A percentile compares a stretch with the other conserved stretches of the same genome.
phyloP scores from a whole-genome alignment of 2,329 filamentous ascomycete species.

The Colletotrichum costaricense region DNA sequence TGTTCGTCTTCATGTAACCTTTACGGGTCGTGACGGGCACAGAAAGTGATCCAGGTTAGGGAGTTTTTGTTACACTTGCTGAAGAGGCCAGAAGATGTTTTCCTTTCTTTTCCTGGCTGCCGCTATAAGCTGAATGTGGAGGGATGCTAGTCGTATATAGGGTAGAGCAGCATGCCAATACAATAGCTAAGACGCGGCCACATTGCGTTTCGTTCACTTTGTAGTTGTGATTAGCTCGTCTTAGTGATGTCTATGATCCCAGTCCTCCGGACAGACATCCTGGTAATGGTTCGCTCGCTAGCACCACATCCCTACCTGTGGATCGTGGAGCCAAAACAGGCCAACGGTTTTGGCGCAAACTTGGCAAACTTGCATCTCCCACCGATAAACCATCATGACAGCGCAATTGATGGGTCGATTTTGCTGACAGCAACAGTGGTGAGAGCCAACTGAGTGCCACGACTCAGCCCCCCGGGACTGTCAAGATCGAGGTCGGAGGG shows the following conservation, averaged over 20 bases:
- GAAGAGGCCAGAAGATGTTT: conserved; percentile 4
- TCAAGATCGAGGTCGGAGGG: background rate
- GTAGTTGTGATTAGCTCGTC: background rate
- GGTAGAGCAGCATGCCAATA: conserved; percentile 30
- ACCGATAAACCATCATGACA: background rate
- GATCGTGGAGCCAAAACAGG: no score
- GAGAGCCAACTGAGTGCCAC: background rate
- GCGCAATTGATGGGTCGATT: background rate
- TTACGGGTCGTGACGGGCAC: background rate
- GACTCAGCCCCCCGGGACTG: no score
- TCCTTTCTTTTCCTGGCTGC: conserved; percentile 1
- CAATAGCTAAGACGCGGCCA: conserved; percentile 7
- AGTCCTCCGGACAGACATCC: background rate
- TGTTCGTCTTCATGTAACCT: conserved; percentile 16
- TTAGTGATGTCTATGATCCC: background rate
- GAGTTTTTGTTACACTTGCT: background rate
- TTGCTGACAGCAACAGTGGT: background rate
- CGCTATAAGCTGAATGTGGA: background rate
- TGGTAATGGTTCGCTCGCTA: background rate
- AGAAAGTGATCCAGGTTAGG: background rate
- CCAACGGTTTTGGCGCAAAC: no score
- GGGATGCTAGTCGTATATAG: conserved; percentile 24
- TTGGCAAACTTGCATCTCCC: no score
- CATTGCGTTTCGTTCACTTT: background rate
- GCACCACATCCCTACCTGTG: background rate